phyloP scores from a whole-genome alignment of 1,284 basidiomycete species.

The Pisolithus thermaeus region DNA sequence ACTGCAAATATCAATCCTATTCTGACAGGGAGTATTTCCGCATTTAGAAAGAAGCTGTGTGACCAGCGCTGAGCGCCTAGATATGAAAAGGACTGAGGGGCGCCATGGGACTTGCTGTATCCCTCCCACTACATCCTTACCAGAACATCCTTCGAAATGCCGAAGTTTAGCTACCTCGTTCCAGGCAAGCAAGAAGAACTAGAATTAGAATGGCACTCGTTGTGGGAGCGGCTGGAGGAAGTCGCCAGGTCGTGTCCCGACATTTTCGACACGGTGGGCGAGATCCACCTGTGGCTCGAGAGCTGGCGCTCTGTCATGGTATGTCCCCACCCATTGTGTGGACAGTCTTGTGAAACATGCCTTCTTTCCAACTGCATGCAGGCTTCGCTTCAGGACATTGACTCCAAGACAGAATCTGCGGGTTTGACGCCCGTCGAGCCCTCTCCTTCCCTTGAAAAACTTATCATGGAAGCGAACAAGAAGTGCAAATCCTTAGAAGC shows the following conservation, averaged over 20 bases:
- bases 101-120: neutral
- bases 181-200: neutral
- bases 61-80: neutral
- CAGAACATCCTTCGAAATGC: neutral
- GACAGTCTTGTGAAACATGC: neutral
- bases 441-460: neutral
- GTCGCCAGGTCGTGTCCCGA: neutral
- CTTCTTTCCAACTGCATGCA: neutral
- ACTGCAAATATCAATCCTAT: conserved; percentile 16
- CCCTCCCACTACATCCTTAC: neutral
- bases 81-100: neutral
- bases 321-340: neutral
- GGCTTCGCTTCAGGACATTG: neutral
- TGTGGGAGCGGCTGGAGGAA: neutral
- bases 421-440: neutral
- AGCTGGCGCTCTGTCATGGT: neutral
- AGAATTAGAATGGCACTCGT: neutral
- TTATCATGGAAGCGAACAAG: neutral
- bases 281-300: neutral
- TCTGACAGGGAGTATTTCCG: neutral
- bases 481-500: neutral
- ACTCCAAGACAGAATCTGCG: neutral
- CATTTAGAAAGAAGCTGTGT: neutral
- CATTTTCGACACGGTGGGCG: neutral
- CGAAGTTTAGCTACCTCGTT: neutral